Evolutionary conservation across 768 basidiomycete species (phyloP).

Genomic region (Rhizopogon rudus): DNA sequence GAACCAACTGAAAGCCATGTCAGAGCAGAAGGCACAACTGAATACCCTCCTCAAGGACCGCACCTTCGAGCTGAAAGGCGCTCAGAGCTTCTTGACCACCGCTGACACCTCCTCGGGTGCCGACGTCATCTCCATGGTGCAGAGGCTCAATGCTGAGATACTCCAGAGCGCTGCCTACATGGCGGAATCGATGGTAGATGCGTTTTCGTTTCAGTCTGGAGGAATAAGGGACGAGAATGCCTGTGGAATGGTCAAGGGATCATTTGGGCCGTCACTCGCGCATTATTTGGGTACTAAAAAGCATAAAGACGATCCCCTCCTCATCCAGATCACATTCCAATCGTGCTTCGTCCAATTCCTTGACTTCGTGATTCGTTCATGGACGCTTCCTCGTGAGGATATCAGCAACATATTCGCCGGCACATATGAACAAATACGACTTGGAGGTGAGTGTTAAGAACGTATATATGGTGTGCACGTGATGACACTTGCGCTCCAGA

Average conservation of each 20-base stretch:
- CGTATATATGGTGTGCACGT: background rate
- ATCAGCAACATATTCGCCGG: conserved; percentile 14
- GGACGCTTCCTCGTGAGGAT: conserved; percentile 22
- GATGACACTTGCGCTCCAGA: conserved; percentile 21
- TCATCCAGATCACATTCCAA: conserved; percentile 33
- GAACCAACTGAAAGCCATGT: background rate
- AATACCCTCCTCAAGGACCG: conserved; percentile 32
- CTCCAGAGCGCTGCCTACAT: conserved; percentile 44
- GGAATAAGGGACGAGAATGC: conserved; percentile 17
- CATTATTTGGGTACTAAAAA: conserved; percentile 24
- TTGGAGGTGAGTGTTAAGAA: conserved; percentile 26
- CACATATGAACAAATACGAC: conserved; percentile 31
- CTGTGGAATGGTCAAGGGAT: conserved; percentile 8
- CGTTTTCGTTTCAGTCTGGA: conserved; percentile 25
- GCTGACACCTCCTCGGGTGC: conserved; percentile 39
- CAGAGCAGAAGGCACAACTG: conserved; percentile 10
- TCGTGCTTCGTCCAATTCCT: conserved; percentile 21
- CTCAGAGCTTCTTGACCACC: conserved; percentile 42
- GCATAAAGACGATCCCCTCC: conserved; percentile 28
- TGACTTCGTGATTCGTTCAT: conserved; percentile 19
- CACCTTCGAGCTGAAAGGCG: conserved; percentile 39
- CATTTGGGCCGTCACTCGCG: conserved; percentile 16
- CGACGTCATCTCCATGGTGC: conserved; percentile 40
- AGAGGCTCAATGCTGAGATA: conserved; percentile 43
- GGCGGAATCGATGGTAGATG: conserved; percentile 43